These are phyloP conservation scores for Entrophospora sp. DNA, from an alignment of 192 early-diverging fungal genomes.

Conservation along the genomic window DNA sequence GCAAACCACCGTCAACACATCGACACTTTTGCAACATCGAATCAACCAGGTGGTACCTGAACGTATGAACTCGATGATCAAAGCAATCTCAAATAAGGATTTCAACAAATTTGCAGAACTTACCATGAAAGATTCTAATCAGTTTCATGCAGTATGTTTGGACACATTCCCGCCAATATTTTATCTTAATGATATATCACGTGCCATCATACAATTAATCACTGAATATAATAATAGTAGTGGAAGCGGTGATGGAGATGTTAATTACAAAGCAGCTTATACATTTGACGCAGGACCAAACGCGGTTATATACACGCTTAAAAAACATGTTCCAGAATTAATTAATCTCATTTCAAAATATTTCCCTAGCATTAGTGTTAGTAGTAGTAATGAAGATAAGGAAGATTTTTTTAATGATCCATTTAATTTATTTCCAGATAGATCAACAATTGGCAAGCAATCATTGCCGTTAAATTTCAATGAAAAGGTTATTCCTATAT, in stretches of 20 bases:
- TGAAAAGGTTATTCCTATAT: slow-evolving; percentile 46
- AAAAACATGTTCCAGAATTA: slow-evolving; percentile 76
- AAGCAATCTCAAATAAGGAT: slow-evolving; percentile 74
- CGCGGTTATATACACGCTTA: slow-evolving; percentile 86
- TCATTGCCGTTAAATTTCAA: slow-evolving; percentile 44
- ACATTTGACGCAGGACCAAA: slow-evolving; percentile 99
- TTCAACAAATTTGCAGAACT: slow-evolving; percentile 89
- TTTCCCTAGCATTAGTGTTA: no score
- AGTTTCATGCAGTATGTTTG: slow-evolving; percentile 98
- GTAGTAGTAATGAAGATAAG: slow-evolving; percentile 22
- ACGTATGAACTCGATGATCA: slow-evolving; percentile 82
- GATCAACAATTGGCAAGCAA: slow-evolving; percentile 17
- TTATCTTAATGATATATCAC: slow-evolving; percentile 94
- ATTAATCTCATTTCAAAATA: slow-evolving; percentile 73
- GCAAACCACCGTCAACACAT: slow-evolving; percentile 94
- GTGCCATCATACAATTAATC: slow-evolving; percentile 76
- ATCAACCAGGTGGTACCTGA: slow-evolving; percentile 78
- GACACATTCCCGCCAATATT: slow-evolving; percentile 98
- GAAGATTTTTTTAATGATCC: slow-evolving; percentile 51
- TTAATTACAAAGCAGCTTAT: slow-evolving; percentile 78
- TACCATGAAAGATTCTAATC: slow-evolving; percentile 98
- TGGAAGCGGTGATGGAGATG: slow-evolving; percentile 19
- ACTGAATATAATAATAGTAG: slow-evolving; percentile 69
- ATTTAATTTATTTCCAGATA: slow-evolving; percentile 27
- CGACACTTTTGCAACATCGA: slow-evolving; percentile 74